Evolutionary conservation across 768 basidiomycete species (phyloP).

Genomic region (Neoboletus magnificus): DNA sequence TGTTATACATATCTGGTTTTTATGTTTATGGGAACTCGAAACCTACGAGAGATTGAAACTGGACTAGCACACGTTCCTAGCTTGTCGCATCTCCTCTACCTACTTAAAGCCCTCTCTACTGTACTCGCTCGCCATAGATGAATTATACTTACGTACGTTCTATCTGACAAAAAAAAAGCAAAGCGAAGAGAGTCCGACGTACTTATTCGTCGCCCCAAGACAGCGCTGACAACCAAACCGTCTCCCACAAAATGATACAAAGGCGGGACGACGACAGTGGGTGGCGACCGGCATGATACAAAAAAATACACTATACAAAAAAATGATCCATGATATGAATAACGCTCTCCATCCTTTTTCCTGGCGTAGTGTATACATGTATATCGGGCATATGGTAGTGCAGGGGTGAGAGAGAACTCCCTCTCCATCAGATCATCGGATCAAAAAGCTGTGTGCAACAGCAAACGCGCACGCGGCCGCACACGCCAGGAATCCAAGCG

Average conservation of each 20-base stretch:
- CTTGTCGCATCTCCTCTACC: not conserved
- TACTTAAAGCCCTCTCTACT: not conserved
- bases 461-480: constrained; percentile 58
- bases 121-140: not conserved
- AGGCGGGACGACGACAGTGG: not conserved
- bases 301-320: too few species aligned
- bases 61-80: too few species aligned
- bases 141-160: not conserved
- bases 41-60: too few species aligned
- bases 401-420: not conserved
- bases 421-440: constrained; percentile 58
- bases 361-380: not conserved
- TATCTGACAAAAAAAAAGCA: not conserved
- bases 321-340: not conserved
- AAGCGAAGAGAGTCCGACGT: not conserved
- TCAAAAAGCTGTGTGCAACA: constrained; percentile 70
- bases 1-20: not conserved
- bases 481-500: constrained; percentile 70
- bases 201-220: not conserved
- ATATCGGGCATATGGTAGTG: not conserved
- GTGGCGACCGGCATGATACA: not conserved
- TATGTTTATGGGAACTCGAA: too few species aligned
- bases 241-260: not conserved
- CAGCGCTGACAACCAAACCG: too few species aligned
- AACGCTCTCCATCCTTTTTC: not conserved